Conservation (phyloP, 305 asterid species). For the Solanum aculeatissimum region DNA sequence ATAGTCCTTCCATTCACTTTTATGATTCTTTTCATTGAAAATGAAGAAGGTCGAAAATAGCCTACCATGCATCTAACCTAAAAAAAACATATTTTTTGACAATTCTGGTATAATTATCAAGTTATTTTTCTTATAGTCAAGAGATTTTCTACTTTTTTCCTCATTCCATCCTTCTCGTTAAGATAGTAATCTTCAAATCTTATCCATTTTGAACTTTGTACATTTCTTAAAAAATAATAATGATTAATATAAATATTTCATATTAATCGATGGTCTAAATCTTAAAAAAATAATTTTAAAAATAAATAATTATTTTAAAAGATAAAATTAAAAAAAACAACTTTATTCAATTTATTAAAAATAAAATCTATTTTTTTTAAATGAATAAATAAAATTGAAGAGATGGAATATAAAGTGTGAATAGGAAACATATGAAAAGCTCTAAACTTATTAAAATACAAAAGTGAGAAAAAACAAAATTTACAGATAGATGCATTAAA, state of each 20-base stretch:
- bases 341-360: no score
- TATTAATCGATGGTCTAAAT: neutral
- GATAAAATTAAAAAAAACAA: neutral
- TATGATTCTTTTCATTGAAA: neutral
- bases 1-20: neutral
- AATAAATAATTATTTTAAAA: neutral
- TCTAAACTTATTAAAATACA: neutral
- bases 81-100: no score
- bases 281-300: neutral
- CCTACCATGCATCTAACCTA: no score
- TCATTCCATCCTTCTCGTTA: no score
- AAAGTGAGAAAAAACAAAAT: neutral
- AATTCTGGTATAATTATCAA: no score
- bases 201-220: neutral
- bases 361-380: neutral
- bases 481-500: neutral
- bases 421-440: neutral
- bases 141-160: no score
- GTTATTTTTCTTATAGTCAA: no score
- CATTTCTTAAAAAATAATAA: neutral
- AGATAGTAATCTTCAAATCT: neutral
- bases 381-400: no score
- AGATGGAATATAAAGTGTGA: no score
- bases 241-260: neutral
- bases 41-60: no score